Evolutionary conservation across 495 filamentous ascomycete genomes (phyloP), one percentile per base, ranked within the genome.

Genomic region (Haplographium delicatum): DNA sequence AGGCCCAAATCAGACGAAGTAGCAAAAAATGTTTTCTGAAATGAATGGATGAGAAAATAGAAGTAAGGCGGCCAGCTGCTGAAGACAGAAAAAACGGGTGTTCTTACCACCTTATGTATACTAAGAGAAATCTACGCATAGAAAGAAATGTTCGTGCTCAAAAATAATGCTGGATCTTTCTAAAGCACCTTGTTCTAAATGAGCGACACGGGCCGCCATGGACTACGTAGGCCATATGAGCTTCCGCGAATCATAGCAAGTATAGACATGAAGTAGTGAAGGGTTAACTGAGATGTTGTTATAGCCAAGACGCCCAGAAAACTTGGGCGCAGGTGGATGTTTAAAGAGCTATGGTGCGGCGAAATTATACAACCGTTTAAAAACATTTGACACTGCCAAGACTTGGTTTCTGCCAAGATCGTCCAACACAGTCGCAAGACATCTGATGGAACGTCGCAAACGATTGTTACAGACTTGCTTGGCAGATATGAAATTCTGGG

Each of bases 401-500:
- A 16, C 42, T 44, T 44, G 42, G 42, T 26, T 18, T 38, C 6
- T 38, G 34, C 34, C 34, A 38, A 15, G 42, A 44, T 18, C 25
- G 15, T n/a, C 5, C 25, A 31, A 16, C 15, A 16, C n/a, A 18
- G 25, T 44, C 13, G 42, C 42, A 44, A 15, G 20, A 19, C 16
- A 31, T 31, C 28, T 31, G 7, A 7, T 26, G 15, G 24, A 11
- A 10, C 20, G 39, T 24, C 15, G 35, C 35, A 39, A 39, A 16
- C 2, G 8, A 19, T 18, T 19, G 35, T 19, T 0, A 39, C 13
- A 19, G 35, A 39, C 7, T 19, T 19, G 8, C 35, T 39, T 18
- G 35, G 35, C 35, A 4, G 4, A 19, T 15, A 13, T 10, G 22
- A 39, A 39, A 19, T 18, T 19, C 22, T 19, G 35, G 35, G 7